Base-by-base conservation (phyloP, 2,329 filamentous ascomycete genomes). In the Claviceps spartinae region DNA sequence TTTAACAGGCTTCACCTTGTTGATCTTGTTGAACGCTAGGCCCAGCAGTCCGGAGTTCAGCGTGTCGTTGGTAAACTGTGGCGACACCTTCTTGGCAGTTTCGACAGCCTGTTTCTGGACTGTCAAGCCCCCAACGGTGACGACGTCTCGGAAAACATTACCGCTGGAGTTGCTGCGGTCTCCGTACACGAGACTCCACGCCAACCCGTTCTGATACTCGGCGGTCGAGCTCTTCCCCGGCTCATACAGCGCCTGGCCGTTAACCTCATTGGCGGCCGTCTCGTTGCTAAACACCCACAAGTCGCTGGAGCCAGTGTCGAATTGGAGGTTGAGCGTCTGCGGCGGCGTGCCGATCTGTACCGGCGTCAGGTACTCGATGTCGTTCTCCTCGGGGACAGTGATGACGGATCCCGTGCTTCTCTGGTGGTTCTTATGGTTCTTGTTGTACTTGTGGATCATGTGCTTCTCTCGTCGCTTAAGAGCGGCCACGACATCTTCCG, bases 141-240 rank as follows among this genome's bases (percentile, higher is more conserved):
- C 71, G 1, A 54, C 62, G 54, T 75, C 72, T 16, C 57, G 62
- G 62, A 69, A 75, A 6, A 75, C 72, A 26, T 67, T 60, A 13
- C 73, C 73, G 42, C 61, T 64, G 5, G 70, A 71, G 16, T 60
- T 63, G 59, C 69, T 72, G 4, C 65, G 62, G 51, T 75, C 72
- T 18, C 70, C 72, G 51, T 75, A 75, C 1, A 56, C 56, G 53
- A 75, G 72, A 40, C 59, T 56, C 73, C 72, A 75, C 2, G 61
- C 60, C n/a, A 60, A 59, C 2, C 69, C 70, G 1, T 56, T 52
- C 30, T 73, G 54, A 52, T 63, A 59, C 55, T 65, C 56, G 13
- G 72, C 61, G 1, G 69, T 68, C 13, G 63, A 66, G 54, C 69
- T 72, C 47, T 63, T 59, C 26, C 51, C 55, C 1, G 72, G 67